Conservation (phyloP, 345 rosid species). For the Viola odorata region DNA sequence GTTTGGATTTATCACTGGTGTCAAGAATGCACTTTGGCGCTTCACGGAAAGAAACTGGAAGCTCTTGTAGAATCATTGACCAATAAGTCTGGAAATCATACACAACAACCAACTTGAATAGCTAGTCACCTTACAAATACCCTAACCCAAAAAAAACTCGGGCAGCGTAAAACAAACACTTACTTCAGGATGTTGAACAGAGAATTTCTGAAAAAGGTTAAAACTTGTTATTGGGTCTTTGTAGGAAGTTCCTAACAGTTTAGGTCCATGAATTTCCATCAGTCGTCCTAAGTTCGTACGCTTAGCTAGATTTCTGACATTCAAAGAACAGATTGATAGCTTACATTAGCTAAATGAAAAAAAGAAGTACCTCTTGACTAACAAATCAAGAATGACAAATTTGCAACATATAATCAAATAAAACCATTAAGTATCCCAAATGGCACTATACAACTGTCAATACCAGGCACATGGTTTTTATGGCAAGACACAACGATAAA, state of each 20-base stretch:
- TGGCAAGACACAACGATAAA: background rate
- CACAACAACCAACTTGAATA: slow-evolving; percentile 9
- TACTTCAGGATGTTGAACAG: slow-evolving; percentile 64
- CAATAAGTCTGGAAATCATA: slow-evolving; percentile 54
- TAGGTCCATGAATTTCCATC: slow-evolving; percentile 69
- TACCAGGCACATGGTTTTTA: too few relatives aligned
- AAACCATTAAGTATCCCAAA: too few relatives aligned
- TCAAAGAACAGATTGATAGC: background rate
- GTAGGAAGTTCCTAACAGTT: slow-evolving; percentile 59
- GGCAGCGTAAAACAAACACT: slow-evolving; percentile 12
- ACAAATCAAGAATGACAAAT: background rate
- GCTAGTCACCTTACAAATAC: too few relatives aligned
- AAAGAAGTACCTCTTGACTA: background rate
- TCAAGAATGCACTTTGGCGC: slow-evolving; percentile 71
- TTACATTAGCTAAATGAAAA: too few relatives aligned
- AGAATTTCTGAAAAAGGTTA: slow-evolving; percentile 49
- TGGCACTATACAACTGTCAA: too few relatives aligned
- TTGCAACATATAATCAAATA: too few relatives aligned
- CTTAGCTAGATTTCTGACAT: slow-evolving; percentile 44
- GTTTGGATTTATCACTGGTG: slow-evolving; percentile 41
- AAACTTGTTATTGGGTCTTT: slow-evolving; percentile 71
- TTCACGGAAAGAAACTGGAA: slow-evolving; percentile 47
- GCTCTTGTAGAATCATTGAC: slow-evolving; percentile 58
- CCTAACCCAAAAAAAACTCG: too few relatives aligned
- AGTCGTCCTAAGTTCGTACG: slow-evolving; percentile 57